phyloP scores from a whole-genome alignment of 495 filamentous ascomycete species.

The Penicillium steckii region DNA sequence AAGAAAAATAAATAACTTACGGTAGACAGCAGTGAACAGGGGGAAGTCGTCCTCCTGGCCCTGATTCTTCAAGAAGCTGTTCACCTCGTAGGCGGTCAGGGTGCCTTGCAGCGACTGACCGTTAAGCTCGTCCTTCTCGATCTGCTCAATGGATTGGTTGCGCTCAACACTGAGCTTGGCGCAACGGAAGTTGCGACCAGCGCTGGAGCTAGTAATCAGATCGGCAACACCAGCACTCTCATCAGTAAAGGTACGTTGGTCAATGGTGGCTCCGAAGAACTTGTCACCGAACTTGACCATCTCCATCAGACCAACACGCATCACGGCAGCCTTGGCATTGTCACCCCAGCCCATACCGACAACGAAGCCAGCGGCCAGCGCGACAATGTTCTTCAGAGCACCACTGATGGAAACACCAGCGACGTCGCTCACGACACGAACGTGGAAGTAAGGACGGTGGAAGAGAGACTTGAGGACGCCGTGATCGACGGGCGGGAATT shows the following conservation, averaged over 20 bases:
- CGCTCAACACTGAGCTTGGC: constrained; percentile 85
- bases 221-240: constrained; percentile 96
- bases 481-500: constrained; percentile 83
- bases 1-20: constrained; percentile 26
- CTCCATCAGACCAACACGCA: constrained; percentile 91
- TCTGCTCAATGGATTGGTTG: constrained; percentile 74
- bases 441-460: constrained; percentile 97
- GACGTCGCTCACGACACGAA: constrained; percentile 86
- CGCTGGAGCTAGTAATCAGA: constrained; percentile 88
- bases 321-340: constrained; percentile 95
- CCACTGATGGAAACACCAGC: constrained; percentile 94
- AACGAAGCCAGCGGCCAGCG: constrained; percentile 91
- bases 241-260: constrained; percentile 85
- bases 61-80: constrained; percentile 77
- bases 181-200: constrained; percentile 90
- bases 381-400: constrained; percentile 96
- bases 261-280: constrained; percentile 82
- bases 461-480: constrained; percentile 77
- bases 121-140: constrained; percentile 88
- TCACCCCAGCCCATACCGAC: constrained; percentile 96
- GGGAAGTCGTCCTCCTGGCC: constrained; percentile 82
- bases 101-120: constrained; percentile 97
- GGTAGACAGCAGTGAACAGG: constrained; percentile 81
- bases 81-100: constrained; percentile 85
- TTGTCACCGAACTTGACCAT: constrained; percentile 92